These are phyloP conservation scores for Phlebiopsis flavidoalba DNA, from an alignment of 768 basidiomycete genomes.

Conservation along the genomic window DNA sequence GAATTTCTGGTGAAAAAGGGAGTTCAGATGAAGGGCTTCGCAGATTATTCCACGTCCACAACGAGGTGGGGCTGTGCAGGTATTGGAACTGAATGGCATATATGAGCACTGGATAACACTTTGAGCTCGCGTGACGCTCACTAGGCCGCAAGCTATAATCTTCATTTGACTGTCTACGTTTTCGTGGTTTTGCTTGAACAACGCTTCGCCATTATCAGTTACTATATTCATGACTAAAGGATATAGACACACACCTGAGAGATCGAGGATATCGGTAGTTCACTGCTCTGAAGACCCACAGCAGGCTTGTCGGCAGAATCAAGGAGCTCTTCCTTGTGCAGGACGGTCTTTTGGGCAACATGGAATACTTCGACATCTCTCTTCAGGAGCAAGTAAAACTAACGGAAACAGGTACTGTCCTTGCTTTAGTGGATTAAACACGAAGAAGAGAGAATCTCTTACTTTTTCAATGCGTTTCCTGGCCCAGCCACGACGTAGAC, in stretches of 20 bases:
- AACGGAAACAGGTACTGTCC: slow-evolving; percentile 30
- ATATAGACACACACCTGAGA: background rate
- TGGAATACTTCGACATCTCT: slow-evolving; percentile 30
- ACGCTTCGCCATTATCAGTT: background rate
- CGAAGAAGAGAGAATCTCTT: background rate
- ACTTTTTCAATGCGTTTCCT: slow-evolving; percentile 26
- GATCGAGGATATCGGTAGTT: slow-evolving; percentile 13
- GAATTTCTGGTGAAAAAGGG: background rate
- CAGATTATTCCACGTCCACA: slow-evolving; percentile 11
- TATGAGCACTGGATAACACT: background rate
- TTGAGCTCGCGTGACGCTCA: slow-evolving; percentile 4
- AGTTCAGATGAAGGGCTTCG: background rate
- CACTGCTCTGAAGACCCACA: slow-evolving; percentile 15
- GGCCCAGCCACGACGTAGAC: slow-evolving; percentile 22
- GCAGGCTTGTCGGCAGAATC: slow-evolving; percentile 16
- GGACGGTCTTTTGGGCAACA: slow-evolving; percentile 19
- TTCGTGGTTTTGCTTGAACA: slow-evolving; percentile 12
- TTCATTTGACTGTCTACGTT: slow-evolving; percentile 14
- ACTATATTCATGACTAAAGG: background rate
- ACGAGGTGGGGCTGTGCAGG: slow-evolving; percentile 8
- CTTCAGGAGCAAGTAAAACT: slow-evolving; percentile 29
- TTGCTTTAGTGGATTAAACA: background rate
- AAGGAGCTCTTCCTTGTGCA: slow-evolving; percentile 20
- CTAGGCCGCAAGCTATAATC: slow-evolving; percentile 22
- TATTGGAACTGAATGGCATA: slow-evolving; percentile 8